phyloP scores from a whole-genome alignment of 192 early-diverging fungal species.

The Mortierella antarctica region DNA sequence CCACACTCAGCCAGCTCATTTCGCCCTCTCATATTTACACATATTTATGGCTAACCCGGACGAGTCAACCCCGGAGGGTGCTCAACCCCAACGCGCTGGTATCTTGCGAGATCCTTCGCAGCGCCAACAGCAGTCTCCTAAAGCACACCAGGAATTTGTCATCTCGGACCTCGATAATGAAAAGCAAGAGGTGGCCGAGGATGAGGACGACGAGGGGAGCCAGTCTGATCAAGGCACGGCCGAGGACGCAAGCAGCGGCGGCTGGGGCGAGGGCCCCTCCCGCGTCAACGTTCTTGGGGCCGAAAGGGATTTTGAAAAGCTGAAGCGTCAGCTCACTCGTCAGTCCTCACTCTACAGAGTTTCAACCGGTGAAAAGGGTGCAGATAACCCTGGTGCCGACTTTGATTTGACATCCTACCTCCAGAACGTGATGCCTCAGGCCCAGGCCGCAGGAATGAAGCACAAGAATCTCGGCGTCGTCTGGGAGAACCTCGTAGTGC shows the following conservation, averaged over 20 bases:
- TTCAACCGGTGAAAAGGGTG: slow-evolving; percentile 22
- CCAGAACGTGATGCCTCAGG: slow-evolving; percentile 41
- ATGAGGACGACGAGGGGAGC: slow-evolving; percentile 14
- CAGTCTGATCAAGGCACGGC: slow-evolving; percentile 14
- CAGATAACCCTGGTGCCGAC: slow-evolving; percentile 32
- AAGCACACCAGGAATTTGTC: slow-evolving; percentile 16
- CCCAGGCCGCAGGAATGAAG: slow-evolving; percentile 56
- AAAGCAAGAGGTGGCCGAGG: slow-evolving; percentile 21
- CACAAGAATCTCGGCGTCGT: slow-evolving; percentile 55
- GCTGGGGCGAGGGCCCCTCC: slow-evolving; percentile 52
- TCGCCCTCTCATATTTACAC: neutral
- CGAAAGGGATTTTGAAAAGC: slow-evolving; percentile 23
- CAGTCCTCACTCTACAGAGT: slow-evolving; percentile 22
- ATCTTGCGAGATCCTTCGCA: slow-evolving; percentile 29
- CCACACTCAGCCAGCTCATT: neutral
- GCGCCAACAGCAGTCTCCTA: neutral
- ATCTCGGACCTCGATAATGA: slow-evolving; percentile 34
- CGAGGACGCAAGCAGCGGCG: slow-evolving; percentile 36
- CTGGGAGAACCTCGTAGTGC: slow-evolving; percentile 58
- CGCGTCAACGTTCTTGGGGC: slow-evolving; percentile 31
- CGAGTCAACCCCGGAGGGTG: slow-evolving; percentile 35
- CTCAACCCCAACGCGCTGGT: slow-evolving; percentile 5
- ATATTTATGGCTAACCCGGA: slow-evolving; percentile 40
- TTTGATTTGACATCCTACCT: slow-evolving; percentile 60
- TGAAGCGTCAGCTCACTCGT: slow-evolving; percentile 39